Percentiles rank a stretch among this genome's conserved stretches.
Evolutionary conservation across 78 protist species (phyloP).

Genomic region (Dictyostelium intermedium): DNA sequence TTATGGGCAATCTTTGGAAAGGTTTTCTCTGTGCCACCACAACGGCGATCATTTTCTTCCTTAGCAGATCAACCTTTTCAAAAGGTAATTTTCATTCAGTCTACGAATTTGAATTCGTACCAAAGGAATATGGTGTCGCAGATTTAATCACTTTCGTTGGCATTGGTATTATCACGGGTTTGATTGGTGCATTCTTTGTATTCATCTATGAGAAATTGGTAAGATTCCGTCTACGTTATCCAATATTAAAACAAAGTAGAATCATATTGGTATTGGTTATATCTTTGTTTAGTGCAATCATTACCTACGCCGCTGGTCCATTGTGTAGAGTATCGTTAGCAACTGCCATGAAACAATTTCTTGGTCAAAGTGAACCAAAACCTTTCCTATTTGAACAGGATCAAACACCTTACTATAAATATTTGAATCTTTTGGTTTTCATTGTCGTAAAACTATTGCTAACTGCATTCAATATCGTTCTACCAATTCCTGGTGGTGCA

Average conservation of each 20-base stretch:
- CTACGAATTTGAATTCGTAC: slow-evolving; percentile 15
- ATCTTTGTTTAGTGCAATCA: neutral
- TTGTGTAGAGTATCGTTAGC: slow-evolving; percentile 31
- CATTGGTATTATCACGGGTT: slow-evolving; percentile 81
- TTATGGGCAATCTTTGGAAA: slow-evolving; percentile 70
- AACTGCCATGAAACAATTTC: slow-evolving; percentile 40
- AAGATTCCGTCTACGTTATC: slow-evolving; percentile 51
- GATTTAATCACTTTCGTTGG: slow-evolving; percentile 58
- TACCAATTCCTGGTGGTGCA: slow-evolving; percentile 88
- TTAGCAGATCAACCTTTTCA: neutral
- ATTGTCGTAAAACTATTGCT: slow-evolving; percentile 56
- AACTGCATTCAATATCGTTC: slow-evolving; percentile 65
- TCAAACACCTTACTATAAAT: neutral
- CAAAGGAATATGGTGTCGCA: slow-evolving; percentile 19
- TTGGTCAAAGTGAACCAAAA: slow-evolving; percentile 2
- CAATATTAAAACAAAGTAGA: slow-evolving; percentile 17
- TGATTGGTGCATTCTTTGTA: slow-evolving; percentile 83
- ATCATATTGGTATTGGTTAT: slow-evolving; percentile 28
- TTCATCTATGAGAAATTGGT: slow-evolving; percentile 71
- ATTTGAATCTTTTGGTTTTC: slow-evolving; percentile 34
- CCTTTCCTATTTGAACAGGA: slow-evolving; percentile 24
- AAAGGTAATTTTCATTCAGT: slow-evolving; percentile 17
- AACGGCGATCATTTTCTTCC: slow-evolving; percentile 67
- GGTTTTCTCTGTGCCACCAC: slow-evolving; percentile 83
- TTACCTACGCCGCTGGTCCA: slow-evolving; percentile 45